Evolutionary conservation across 805 yeast species (phyloP), one percentile per base, ranked within the genome.

Genomic region (Saccharomycopsis oosterbeekiorum): DNA sequence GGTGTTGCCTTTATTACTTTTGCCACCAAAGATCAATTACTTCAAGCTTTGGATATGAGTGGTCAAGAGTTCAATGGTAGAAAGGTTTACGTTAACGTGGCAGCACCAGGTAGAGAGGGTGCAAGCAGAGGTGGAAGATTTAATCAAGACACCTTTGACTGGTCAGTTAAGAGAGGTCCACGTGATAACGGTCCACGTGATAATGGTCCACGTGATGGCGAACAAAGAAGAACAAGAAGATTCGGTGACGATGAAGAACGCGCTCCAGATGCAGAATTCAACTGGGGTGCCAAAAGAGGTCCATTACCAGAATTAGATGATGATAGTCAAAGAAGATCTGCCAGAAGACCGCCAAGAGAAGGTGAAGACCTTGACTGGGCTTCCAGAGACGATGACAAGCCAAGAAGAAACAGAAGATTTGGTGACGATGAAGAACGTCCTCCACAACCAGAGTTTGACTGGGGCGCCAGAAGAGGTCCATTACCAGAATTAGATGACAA

Each of bases 1-100:
- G 97, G 97, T 60, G 87, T 85, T 70, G 97, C 96, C 37, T 93
- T 90, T 73, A 84, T 93, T 64, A 91, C 92, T 66, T 89, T 86
- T 70, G 85, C 80, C 67, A 82, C 88, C 61, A 84, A 84, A 70
- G 92, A 87, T 61, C 89, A 86, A 67, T 81, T 93, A 68, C 90
- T 83, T 62, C 76, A 80, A 63, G 88, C 97, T 55, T 76, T 94
- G 67, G 80, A 82, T 59, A 80, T 86, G 70, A 80, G 87, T 67
- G 91, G 87, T 69, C 82, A 83, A 62, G 80, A 83, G 67, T 81
- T 87, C 65, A 84, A 80, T 71, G 89, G 87, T 67, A 91, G 93
- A 72, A 77, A 84, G 56, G 81, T 84, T 65, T 80, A 88, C 63
- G 80, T 84, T 58, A 87, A 89, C 62, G 97, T 91, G 70, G 94